Evolutionary conservation across 371 early-diverging fungal genomes (phyloP), one percentile per base, ranked within the genome.

Genomic region (Mucor saturninus): DNA sequence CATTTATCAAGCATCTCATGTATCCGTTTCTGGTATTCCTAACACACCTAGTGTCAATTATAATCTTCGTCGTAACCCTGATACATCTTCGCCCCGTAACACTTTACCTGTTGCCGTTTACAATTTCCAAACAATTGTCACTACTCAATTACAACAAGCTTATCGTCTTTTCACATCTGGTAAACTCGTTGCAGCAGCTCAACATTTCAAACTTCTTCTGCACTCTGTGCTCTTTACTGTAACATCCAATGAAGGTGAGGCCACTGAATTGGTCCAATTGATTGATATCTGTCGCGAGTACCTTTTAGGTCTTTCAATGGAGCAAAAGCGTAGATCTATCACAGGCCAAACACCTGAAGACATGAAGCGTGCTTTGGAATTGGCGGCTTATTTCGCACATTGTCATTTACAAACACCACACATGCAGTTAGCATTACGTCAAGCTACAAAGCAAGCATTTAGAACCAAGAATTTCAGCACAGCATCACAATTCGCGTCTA

Each of bases 301-400:
- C 74, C 76, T 96, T 15, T 73, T 94, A 38, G 98, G 96, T 52
- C 73, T 95, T 37, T 80, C 83, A 15, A 86, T 97, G 79, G 97
- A 96, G 70, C 81, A 89, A 56, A 83, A 79, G 52, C 89, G 95
- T n/a, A 83, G 88, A 53, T 76, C 84, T 29, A 71, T 86, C 35
- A 68, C 68, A 10, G 69, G 71, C 8, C 67, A 68, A 21, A 74
- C 81, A 15, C 78, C 84, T 14, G 87, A 83, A 15, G 79, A 80
- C 10, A 76, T 86, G 32, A 85, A 89, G 63, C 87, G 93, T 14
- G 86, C 87, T 40, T 69, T 97, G 10, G 98, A 96, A 69, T 83
- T 98, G 48, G 94, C 96, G 2, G 93, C 94, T 5, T 97, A 96
- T 79, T 97, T 97, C 70, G 93, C 98, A 4, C 92, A 95, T 63